Evolutionary conservation across 2,329 filamentous ascomycete genomes (phyloP).

Genomic region (Bertia moriformis): DNA sequence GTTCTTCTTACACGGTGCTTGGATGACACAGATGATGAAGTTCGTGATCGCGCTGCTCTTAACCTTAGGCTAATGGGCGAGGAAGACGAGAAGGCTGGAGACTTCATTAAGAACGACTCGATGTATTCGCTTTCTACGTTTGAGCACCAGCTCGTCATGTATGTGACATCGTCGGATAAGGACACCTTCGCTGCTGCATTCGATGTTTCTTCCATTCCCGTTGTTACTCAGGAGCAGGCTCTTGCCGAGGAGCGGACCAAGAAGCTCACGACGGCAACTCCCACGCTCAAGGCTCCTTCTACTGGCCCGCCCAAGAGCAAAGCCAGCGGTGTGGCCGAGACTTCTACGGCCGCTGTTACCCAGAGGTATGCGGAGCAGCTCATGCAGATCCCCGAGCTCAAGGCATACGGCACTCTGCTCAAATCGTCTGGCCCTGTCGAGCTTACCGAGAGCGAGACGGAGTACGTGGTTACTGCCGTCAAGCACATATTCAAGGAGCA

Average conservation of each 20-base stretch:
- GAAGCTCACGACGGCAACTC: slow-evolving; percentile 86
- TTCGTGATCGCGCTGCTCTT: slow-evolving; percentile 83
- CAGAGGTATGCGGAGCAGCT: slow-evolving; percentile 84
- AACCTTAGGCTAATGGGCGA: slow-evolving; percentile 87
- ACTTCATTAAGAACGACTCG: slow-evolving; percentile 89
- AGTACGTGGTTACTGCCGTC: slow-evolving; percentile 84
- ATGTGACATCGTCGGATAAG: slow-evolving; percentile 85
- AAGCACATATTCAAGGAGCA: slow-evolving; percentile 99
- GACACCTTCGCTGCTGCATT: slow-evolving; percentile 73
- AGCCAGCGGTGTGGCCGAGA: slow-evolving; percentile 52
- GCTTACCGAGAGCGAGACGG: slow-evolving; percentile 90
- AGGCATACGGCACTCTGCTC: slow-evolving; percentile 75
- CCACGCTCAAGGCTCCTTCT: slow-evolving; percentile 85
- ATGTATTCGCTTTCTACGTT: slow-evolving; percentile 92
- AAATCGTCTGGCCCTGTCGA: slow-evolving; percentile 79
- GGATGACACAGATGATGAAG: slow-evolving; percentile 95
- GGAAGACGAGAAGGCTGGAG: slow-evolving; percentile 70
- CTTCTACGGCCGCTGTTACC: slow-evolving; percentile 63
- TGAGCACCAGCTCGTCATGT: slow-evolving; percentile 93
- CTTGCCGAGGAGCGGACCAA: slow-evolving; percentile 91
- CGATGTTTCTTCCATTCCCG: slow-evolving; percentile 77
- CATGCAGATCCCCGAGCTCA: slow-evolving; percentile 77
- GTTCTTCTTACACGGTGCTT: slow-evolving; percentile 86
- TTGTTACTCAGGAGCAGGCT: slow-evolving; percentile 89
- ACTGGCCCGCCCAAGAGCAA: slow-evolving; percentile 61